Evolutionary conservation across 2,329 filamentous ascomycete genomes (phyloP).

Genomic region (Exutisphaerella laricina): DNA sequence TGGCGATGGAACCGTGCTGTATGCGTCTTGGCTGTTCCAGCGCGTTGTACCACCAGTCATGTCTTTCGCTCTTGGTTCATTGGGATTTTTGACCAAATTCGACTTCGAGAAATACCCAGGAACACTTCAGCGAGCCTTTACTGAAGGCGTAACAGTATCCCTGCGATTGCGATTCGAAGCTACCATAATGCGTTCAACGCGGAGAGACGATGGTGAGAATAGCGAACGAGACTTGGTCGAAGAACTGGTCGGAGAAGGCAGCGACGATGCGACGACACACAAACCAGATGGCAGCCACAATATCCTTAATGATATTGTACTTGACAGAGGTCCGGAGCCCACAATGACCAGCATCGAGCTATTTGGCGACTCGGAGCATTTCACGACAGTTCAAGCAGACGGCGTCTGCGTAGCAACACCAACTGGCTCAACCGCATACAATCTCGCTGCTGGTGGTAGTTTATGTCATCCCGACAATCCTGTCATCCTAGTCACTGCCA

Average conservation of each 20-base stretch:
- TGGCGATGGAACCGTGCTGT: conserved; percentile 94
- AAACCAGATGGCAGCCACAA: conserved; percentile 76
- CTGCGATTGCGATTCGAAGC: conserved; percentile 85
- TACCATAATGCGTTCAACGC: conserved; percentile 78
- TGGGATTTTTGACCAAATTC: conserved; percentile 95
- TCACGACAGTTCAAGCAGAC: conserved; percentile 88
- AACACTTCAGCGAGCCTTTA: conserved; percentile 67
- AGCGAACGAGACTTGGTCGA: conserved; percentile 68
- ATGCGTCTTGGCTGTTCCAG: conserved; percentile 95
- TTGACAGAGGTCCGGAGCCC: conserved; percentile 88
- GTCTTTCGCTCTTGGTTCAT: conserved; percentile 82
- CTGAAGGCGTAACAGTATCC: conserved; percentile 80
- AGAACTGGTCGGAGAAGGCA: conserved; percentile 81
- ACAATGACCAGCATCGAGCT: conserved; percentile 91
- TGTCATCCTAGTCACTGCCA: conserved; percentile 88
- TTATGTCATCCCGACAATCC: conserved; percentile 95
- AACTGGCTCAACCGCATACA: conserved; percentile 92
- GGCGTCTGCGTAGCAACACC: conserved; percentile 91
- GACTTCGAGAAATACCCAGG: conserved; percentile 71
- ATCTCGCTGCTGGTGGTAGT: conserved; percentile 89
- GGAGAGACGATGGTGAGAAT: conserved; percentile 34
- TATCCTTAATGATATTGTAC: conserved; percentile 94
- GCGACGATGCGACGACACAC: conserved; percentile 79
- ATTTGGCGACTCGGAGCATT: conserved; percentile 91
- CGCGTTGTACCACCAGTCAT: conserved; percentile 88